Conservation (phyloP, 2,329 filamentous ascomycete species). For the Curvularia sp. region DNA sequence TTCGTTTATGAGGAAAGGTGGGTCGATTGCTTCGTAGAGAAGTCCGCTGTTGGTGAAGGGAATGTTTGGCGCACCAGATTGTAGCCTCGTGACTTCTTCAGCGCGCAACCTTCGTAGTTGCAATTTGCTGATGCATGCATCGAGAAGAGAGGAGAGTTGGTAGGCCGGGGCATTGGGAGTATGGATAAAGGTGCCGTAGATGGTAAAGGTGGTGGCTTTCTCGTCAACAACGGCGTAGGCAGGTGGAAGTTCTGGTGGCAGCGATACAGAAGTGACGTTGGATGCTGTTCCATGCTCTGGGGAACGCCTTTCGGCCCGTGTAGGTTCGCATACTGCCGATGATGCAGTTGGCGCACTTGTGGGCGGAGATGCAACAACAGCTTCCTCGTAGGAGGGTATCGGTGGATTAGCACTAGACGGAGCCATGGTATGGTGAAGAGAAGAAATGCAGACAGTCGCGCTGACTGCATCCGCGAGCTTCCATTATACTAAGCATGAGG, state of each 20-base stretch:
- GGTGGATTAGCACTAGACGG: slow-evolving; percentile 8
- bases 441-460: not conserved
- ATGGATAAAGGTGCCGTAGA: slow-evolving; percentile 39
- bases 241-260: slow-evolving; percentile 25
- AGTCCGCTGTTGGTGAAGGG: slow-evolving; percentile 26
- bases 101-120: slow-evolving; percentile 30
- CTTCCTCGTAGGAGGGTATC: slow-evolving; percentile 32
- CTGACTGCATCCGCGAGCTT: not conserved
- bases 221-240: slow-evolving; percentile 34
- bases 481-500: not conserved
- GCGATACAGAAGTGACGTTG: not conserved
- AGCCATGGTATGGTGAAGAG: slow-evolving; percentile 9
- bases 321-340: slow-evolving; percentile 2
- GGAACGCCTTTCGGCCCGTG: not conserved
- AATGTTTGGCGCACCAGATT: slow-evolving; percentile 24
- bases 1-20: slow-evolving; percentile 31
- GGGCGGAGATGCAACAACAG: slow-evolving; percentile 11
- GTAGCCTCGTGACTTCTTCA: slow-evolving; percentile 28
- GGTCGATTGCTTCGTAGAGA: slow-evolving; percentile 38
- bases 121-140: slow-evolving; percentile 26
- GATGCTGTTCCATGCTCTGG: not conserved
- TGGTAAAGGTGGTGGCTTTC: slow-evolving; percentile 31
- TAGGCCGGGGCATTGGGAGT: slow-evolving; percentile 33
- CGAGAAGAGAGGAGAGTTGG: slow-evolving; percentile 37
- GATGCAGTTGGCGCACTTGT: not conserved